Evolutionary conservation across 768 basidiomycete species (phyloP).

Genomic region (Mycena amicta): DNA sequence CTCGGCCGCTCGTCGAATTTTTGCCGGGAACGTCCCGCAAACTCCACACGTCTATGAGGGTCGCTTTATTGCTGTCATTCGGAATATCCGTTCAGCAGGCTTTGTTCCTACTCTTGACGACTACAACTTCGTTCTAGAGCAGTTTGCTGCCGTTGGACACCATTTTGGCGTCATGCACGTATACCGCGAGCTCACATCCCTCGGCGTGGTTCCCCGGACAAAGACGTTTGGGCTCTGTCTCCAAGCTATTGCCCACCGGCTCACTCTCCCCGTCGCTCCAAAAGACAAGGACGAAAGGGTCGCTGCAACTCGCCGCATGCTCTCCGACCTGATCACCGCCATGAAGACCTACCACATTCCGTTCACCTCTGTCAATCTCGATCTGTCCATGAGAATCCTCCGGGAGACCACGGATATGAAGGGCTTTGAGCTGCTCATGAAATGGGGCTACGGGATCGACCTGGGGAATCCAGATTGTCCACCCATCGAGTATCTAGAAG

Average conservation of each 20-base stretch:
- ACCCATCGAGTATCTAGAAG: slow-evolving; percentile 49
- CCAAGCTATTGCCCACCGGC: slow-evolving; percentile 70
- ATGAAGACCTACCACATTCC: slow-evolving; percentile 54
- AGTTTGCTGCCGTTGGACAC: slow-evolving; percentile 79
- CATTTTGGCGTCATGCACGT: slow-evolving; percentile 60
- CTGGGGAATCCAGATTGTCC: slow-evolving; percentile 71
- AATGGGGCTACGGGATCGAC: slow-evolving; percentile 76
- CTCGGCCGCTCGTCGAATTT: slow-evolving; percentile 43
- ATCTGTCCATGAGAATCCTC: slow-evolving; percentile 68
- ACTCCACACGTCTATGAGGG: slow-evolving; percentile 61
- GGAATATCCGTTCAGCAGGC: slow-evolving; percentile 65
- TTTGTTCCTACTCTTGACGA: slow-evolving; percentile 57
- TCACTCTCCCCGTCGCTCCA: slow-evolving; percentile 58
- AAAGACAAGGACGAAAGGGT: slow-evolving; percentile 37
- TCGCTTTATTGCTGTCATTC: slow-evolving; percentile 67
- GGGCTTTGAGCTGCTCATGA: slow-evolving; percentile 62
- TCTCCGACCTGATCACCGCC: slow-evolving; percentile 54
- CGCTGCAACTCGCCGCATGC: slow-evolving; percentile 47
- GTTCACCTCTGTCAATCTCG: slow-evolving; percentile 63
- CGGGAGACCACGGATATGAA: slow-evolving; percentile 62
- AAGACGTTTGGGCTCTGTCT: slow-evolving; percentile 65
- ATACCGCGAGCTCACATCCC: slow-evolving; percentile 55
- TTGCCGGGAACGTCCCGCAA: slow-evolving; percentile 36
- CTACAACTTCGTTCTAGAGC: slow-evolving; percentile 73
- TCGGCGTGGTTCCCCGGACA: slow-evolving; percentile 48